Base-by-base conservation (phyloP, 345 rosid species). In the Sonneratia alba region DNA sequence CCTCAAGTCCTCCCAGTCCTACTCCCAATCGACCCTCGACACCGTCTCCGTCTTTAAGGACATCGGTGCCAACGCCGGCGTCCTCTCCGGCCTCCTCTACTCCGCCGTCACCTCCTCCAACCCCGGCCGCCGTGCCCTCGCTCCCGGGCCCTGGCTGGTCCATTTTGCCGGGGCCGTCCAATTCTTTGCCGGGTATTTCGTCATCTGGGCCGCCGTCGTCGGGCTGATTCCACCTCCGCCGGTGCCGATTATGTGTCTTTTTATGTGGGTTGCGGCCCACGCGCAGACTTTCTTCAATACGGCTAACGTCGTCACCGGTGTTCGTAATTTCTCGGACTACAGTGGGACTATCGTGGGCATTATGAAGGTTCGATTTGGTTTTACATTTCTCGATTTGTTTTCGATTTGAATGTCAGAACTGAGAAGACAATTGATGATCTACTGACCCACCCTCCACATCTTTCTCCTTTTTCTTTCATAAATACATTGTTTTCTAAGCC, bases 21-120 rank as follows among this genome's bases (percentile, higher is more conserved):
- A 91, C 86, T 87, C 89, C 76, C 98, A 91, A 77, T 86, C 89
- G 19, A 93, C 98, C 8, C 98, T 93, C 74, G 98, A 93, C 84
- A 91, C 91, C 79, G 88, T 93, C 79, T 93, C 97, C 53, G 98
- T 93, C 82, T 91, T 89, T 84, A 93, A 93, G 61, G 96, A 93
- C 82, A 91, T 93, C 81, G 97, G 98, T 24, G 94, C 96, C 55
- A 91, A 91, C 88, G 83, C 79, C 80, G 98, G 96, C 6, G 51
- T 88, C 83, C 79, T 91, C 67, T 86, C 97, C 16, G 98, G 98
- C 37, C 81, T 91, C 74, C 82, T 93, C 8, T 93, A 91, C 77
- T 73, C 96, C 56, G 72, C 77, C 70, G 83, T 83, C 7, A 57
- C 45, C 10, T 67, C 75, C 34, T 81, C 91, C 5, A 66, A 18